Evolutionary conservation across 73 alveolate genomes (phyloP), one percentile per base, ranked within the genome.

Genomic region (Symbiodinium natans): DNA sequence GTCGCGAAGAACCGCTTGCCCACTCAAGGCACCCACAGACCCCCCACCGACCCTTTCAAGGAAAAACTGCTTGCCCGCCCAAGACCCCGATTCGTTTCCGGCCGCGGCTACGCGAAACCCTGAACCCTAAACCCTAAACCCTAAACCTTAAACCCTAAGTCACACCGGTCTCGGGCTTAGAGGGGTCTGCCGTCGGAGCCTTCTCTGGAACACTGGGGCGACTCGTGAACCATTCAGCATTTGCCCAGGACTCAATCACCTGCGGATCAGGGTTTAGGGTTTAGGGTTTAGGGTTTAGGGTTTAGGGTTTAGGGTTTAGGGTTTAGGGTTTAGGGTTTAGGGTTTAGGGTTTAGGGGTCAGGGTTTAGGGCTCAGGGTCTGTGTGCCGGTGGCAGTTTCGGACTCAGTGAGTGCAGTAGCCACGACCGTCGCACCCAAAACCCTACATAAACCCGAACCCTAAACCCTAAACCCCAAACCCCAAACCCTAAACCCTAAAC

Each of bases 201-300:
- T 92, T 92, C 41, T 92, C 98, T 6, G 98, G 98, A 52, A 77
- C 98, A 38, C 46, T 83, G 6, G 98, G 98, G 42, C 92, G 90
- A 25, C 68, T 46, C 41, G 98, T 92, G 92, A 92, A 92, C 98
- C 98, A 92, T 34, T 92, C 98, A 4, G 98, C 98, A n/a, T 43
- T 77, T 41, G 98, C 98, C 98, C 98, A 92, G 43, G 84, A 46
- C n/a, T 92, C 98, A 46, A 92, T 92, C 92, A 92, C 98, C 98
- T 88, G 82, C 77, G 59, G 21, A 46, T 13, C 59, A 46, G 59
- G 59, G 59, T 46, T 13, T 46, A 46, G 59, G 59, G 59, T 46
- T n/a, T 46, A 13, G 59, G 59, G 59, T 46, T 46, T 46, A 9
- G 59, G 59, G 59, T 46, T 46, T 46, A 13, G 59, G 59, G 59